A percentile compares a stretch with the other conserved stretches of the same genome.
Evolutionary conservation across 345 rosid species (phyloP).

Genomic region (Schrenkiella parvula): DNA sequence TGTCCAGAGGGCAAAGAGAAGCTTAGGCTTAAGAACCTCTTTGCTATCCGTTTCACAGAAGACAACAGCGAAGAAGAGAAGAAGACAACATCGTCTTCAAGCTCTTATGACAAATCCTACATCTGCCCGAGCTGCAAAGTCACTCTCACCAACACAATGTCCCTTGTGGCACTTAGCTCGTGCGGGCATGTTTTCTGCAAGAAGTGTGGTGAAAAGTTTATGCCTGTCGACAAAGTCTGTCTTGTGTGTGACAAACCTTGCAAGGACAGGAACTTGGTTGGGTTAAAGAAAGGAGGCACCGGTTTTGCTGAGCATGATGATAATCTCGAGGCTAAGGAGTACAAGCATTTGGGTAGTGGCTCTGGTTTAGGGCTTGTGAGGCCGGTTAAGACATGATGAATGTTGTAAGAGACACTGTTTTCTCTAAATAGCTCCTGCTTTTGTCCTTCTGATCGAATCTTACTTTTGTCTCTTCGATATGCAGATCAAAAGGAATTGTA

Average conservation of each 20-base stretch:
- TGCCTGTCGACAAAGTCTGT: conserved; percentile 74
- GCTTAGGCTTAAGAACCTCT: conserved; percentile 79
- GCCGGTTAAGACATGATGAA: conserved; percentile 54
- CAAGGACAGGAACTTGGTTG: conserved; percentile 71
- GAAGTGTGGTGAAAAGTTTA: conserved; percentile 80
- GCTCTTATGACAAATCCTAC: conserved; percentile 58
- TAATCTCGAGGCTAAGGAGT: conserved; percentile 75
- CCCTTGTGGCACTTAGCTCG: conserved; percentile 72
- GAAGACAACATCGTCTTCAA: conserved; percentile 23
- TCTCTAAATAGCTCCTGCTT: conserved; percentile 45
- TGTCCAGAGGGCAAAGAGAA: conserved; percentile 96
- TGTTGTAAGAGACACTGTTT: conserved; percentile 38
- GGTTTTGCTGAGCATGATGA: conserved; percentile 89
- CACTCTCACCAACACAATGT: conserved; percentile 76
- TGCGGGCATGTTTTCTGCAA: conserved; percentile 98
- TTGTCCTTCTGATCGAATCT: conserved; percentile 33
- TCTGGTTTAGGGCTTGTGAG: conserved; percentile 87
- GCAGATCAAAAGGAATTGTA: conserved; percentile 49
- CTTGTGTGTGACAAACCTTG: conserved; percentile 71
- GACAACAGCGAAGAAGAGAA: conserved; percentile 54
- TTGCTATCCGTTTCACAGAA: conserved; percentile 63
- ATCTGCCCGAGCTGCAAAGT: conserved; percentile 97
- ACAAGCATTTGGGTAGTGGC: conserved; percentile 97
- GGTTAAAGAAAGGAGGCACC: conserved; percentile 80
- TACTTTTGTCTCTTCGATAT: conserved; percentile 52